A percentile compares a stretch with the other conserved stretches of the same genome.
Evolutionary conservation across 2,329 filamentous ascomycete genomes (phyloP).

Genomic region (Penicillium thymicola): DNA sequence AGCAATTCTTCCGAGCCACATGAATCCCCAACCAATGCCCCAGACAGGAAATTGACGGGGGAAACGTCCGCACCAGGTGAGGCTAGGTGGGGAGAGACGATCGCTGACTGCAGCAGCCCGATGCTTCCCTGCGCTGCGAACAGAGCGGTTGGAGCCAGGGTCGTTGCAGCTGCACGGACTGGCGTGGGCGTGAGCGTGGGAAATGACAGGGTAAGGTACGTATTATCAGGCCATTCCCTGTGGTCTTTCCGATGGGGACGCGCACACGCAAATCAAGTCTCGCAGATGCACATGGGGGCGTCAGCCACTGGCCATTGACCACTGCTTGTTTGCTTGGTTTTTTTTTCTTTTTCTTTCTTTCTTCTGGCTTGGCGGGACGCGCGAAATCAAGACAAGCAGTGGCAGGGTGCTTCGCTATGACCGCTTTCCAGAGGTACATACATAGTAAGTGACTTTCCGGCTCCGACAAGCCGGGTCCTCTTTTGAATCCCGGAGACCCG

Average conservation of each 20-base stretch:
- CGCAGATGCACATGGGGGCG: background rate
- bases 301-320: background rate
- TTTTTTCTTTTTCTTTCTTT: background rate
- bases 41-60: background rate
- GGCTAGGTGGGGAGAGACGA: background rate
- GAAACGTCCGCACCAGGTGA: background rate
- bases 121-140: background rate
- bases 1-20: slow-evolving; percentile 14
- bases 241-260: background rate
- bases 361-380: background rate
- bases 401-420: background rate
- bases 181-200: slow-evolving; percentile 1
- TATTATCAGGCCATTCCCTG: slow-evolving; percentile 1
- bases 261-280: background rate
- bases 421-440: background rate
- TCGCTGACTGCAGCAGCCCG: background rate
- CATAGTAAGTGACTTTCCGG: background rate
- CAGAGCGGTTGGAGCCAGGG: slow-evolving; percentile 1
- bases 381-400: background rate
- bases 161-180: slow-evolving; percentile 7
- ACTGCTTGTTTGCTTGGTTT: slow-evolving; percentile 1
- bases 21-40: background rate
- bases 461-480: slow-evolving; percentile 1
- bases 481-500: slow-evolving; percentile 5
- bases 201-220: background rate